Evolutionary conservation across 1,284 basidiomycete species (phyloP).

Genomic region (Thelephora terrestris): DNA sequence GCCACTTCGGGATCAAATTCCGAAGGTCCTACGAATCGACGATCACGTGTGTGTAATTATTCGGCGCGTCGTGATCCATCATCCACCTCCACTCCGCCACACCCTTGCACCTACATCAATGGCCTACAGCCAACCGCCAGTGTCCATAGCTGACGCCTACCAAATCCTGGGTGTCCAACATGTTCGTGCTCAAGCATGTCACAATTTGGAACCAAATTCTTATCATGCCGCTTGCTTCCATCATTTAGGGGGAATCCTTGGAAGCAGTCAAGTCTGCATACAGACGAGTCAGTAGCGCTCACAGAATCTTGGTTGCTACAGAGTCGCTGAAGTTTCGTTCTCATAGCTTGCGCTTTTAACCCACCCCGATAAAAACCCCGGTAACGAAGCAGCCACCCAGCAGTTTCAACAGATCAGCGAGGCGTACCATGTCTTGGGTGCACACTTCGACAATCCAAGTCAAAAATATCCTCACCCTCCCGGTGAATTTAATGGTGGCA

Average conservation of each 20-base stretch:
- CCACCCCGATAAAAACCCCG: conserved; percentile 68
- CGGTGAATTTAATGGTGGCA: conserved; percentile 18
- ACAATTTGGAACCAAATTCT: conserved; percentile 6
- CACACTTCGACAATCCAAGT: conserved; percentile 35
- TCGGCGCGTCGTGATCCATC: too few relatives aligned
- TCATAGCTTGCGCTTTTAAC: conserved; percentile 51
- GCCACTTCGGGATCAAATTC: too few relatives aligned
- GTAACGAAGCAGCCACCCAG: conserved; percentile 50
- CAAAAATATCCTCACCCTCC: conserved; percentile 9
- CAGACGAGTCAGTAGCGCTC: conserved; percentile 38
- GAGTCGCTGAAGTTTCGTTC: conserved; percentile 1
- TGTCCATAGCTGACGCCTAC: conserved; percentile 39
- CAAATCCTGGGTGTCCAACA: conserved; percentile 44
- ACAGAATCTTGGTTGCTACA: conserved; percentile 3
- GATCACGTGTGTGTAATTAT: too few relatives aligned
- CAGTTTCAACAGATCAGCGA: conserved; percentile 60
- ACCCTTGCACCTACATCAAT: too few relatives aligned
- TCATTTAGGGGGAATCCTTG: conserved; percentile 43
- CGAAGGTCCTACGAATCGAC: too few relatives aligned
- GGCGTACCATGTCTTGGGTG: conserved; percentile 51
- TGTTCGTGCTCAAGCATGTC: conserved; percentile 24
- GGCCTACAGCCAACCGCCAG: neutral
- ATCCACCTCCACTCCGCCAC: too few relatives aligned
- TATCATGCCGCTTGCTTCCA: conserved; percentile 3
- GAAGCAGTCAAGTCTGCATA: conserved; percentile 58